phyloP scores from a whole-genome alignment of 345 rosid genomes.

The Brassica rapa region DNA sequence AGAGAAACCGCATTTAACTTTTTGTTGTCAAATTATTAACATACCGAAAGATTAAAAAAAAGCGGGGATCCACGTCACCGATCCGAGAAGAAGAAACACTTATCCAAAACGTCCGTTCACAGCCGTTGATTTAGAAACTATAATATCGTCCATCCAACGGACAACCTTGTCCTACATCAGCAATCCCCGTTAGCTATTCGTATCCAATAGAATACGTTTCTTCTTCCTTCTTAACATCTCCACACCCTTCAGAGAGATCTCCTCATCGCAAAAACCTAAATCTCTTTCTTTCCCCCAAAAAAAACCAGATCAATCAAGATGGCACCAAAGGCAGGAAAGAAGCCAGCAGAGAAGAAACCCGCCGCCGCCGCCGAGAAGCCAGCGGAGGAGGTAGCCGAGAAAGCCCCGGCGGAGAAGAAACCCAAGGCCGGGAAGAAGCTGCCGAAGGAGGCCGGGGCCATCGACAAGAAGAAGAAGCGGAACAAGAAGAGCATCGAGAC shows the following conservation, averaged over 20 bases:
- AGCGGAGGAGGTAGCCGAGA: constrained; percentile 63
- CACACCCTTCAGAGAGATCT: background rate
- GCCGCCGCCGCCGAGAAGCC: constrained; percentile 59
- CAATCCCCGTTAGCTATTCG: background rate
- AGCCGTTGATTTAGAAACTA: background rate
- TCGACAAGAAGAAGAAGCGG: constrained; percentile 72
- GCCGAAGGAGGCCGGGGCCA: constrained; percentile 64
- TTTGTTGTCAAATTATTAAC: no score
- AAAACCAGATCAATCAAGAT: background rate
- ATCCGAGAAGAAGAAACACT: constrained; percentile 3
- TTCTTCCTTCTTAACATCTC: background rate
- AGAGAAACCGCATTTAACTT: no score
- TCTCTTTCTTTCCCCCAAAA: background rate
- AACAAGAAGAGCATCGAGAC: constrained; percentile 68
- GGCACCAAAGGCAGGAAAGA: constrained; percentile 49
- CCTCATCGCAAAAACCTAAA: background rate
- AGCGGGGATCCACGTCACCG: background rate
- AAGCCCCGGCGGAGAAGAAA: constrained; percentile 76
- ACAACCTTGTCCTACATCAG: background rate
- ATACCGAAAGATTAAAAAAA: background rate
- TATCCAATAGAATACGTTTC: background rate
- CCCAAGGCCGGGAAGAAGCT: constrained; percentile 83
- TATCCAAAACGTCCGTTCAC: background rate
- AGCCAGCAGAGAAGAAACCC: constrained; percentile 75
- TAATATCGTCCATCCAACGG: background rate